phyloP scores from a whole-genome alignment of 75 land plant species.

The Larix kaempferi region DNA sequence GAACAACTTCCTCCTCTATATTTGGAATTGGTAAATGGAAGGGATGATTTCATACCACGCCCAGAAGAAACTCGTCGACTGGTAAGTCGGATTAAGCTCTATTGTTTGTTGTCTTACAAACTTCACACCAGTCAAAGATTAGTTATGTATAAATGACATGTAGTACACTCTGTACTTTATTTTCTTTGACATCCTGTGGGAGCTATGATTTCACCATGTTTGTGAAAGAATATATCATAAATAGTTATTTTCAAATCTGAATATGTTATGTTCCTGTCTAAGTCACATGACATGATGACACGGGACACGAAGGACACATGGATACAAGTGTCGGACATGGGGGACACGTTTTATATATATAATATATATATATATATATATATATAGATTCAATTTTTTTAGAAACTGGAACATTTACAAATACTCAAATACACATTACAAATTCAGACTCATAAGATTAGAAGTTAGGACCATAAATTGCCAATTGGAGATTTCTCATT shows the following conservation, averaged over 20 bases:
- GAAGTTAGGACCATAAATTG: too few relatives aligned
- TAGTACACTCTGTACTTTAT: neutral
- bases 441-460: too few relatives aligned
- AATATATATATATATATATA: too few relatives aligned
- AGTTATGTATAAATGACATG: neutral
- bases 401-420: too few relatives aligned
- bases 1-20: slow-evolving; percentile 97
- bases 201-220: neutral
- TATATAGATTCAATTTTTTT: too few relatives aligned
- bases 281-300: too few relatives aligned
- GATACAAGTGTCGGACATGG: too few relatives aligned
- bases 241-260: neutral
- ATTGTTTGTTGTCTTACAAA: neutral
- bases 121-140: neutral
- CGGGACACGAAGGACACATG: too few relatives aligned
- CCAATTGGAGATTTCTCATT: too few relatives aligned
- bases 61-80: slow-evolving; percentile 84
- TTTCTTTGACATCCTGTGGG: neutral
- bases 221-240: neutral
- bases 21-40: slow-evolving; percentile 82
- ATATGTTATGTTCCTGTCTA: neutral
- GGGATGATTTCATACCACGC: slow-evolving; percentile 81
- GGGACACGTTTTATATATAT: too few relatives aligned
- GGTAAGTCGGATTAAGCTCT: slow-evolving; percentile 39
- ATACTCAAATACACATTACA: too few relatives aligned